Base-by-base conservation (phyloP, 2,329 filamentous ascomycete genomes). In the Penicillium sp. region DNA sequence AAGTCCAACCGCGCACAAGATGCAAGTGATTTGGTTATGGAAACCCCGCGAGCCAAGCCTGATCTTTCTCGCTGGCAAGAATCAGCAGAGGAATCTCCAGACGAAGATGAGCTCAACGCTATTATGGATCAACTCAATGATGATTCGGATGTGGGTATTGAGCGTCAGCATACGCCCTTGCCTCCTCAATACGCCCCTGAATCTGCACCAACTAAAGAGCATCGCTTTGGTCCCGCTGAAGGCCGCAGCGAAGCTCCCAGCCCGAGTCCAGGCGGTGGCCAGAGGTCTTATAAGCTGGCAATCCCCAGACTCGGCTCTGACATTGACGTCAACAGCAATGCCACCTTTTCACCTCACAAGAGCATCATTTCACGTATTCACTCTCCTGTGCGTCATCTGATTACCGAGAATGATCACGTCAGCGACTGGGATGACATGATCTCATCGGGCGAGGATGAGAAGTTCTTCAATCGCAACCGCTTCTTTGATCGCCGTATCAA, bases 401-500 rank as follows among this genome's bases (percentile, higher is more conserved):
- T 84, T 58, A 79, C 77, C 50, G 77, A 76, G 25, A 68, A 70
- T 32, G 74, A 84, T 12, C 83, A 85, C 25, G 80, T 83, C 50
- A 96, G 90, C 64, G 91, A 97, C 66, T 98, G 93, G 93, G 90
- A 95, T 62, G 86, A 86, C 63, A 82, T 85, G 40, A 84, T 96
- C 52, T 85, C 86, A 8, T 87, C 88, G 13, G 84, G 85, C 32
- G 88, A 94, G 61, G 88, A 94, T 49, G 81, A 83, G 43, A 95
- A 95, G 68, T 75, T 97, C 47, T 82, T 87, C 55, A 83, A 84
- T 45, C 83, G 90, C 41, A 88, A 87, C 54, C 80, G 82, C 40
- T 97, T 95, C 77, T 96, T 97, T 61, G 90, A 97, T 62, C 85
- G 82, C 40, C 90, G 88, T 62, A 88, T 98, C 53, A 90, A 95